Conservation (phyloP, 2,329 filamentous ascomycete genomes). For the Ceratocystiopsis brevicomis region DNA sequence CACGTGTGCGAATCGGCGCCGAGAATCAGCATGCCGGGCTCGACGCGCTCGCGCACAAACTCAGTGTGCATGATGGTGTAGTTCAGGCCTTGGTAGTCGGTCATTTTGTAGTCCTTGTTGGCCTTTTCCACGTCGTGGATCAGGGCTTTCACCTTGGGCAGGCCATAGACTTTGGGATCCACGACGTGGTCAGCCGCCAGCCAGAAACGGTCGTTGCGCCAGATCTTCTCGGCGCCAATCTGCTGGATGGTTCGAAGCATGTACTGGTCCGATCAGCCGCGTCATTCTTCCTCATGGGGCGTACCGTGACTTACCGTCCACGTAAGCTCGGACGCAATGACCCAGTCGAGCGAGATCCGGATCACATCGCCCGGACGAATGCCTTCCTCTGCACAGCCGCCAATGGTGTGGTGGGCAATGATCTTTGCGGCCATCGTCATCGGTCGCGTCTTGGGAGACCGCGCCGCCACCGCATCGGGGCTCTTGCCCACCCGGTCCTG, state of each 20-base stretch:
- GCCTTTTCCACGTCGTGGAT: slow-evolving; percentile 19
- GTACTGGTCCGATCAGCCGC: slow-evolving; percentile 18
- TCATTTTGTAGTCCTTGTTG: slow-evolving; percentile 23
- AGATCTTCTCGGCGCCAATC: slow-evolving; percentile 23
- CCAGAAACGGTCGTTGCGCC: slow-evolving; percentile 31
- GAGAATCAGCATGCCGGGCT: slow-evolving; percentile 20
- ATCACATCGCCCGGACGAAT: slow-evolving; percentile 22
- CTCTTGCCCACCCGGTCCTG: neutral
- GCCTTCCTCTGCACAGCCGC: slow-evolving; percentile 9
- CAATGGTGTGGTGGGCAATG: slow-evolving; percentile 21
- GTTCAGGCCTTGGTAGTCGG: slow-evolving; percentile 21
- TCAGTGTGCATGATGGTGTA: slow-evolving; percentile 22
- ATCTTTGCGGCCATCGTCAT: slow-evolving; percentile 28
- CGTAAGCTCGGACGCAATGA: slow-evolving; percentile 23
- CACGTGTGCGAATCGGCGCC: slow-evolving; percentile 22
- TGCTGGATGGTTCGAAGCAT: slow-evolving; percentile 16
- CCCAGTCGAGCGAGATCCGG: slow-evolving; percentile 25
- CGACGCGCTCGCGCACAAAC: slow-evolving; percentile 18
- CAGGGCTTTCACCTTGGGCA: slow-evolving; percentile 18
- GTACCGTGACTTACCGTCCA: slow-evolving; percentile 13
- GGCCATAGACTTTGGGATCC: slow-evolving; percentile 22
- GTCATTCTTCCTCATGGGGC: neutral
- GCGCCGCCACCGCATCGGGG: neutral
- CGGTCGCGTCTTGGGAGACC: slow-evolving; percentile 14
- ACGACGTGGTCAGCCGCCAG: slow-evolving; percentile 29